Conservation (phyloP, 1,139 yeast genomes). For the Yarrowia galli region DNA sequence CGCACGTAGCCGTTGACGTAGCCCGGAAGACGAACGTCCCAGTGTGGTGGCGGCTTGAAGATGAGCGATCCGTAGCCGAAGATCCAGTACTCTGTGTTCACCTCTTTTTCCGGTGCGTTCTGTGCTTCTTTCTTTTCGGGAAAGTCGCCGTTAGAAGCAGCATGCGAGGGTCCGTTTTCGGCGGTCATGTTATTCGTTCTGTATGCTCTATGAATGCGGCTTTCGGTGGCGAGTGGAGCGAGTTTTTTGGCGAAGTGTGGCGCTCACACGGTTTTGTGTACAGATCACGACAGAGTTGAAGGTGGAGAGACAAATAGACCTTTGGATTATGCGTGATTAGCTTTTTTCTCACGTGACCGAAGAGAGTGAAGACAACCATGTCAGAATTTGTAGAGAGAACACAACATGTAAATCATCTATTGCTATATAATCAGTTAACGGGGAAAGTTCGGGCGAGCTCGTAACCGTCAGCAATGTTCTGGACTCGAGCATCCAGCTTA, state of each 20-base stretch:
- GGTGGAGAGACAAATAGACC: constrained; percentile 19
- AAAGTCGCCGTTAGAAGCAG: constrained; percentile 17
- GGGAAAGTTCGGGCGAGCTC: constrained; percentile 52
- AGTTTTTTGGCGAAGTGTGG: constrained; percentile 10
- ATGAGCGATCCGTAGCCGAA: constrained; percentile 92
- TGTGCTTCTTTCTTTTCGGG: constrained; percentile 1
- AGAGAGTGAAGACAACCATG: too few species aligned
- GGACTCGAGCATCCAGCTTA: constrained; percentile 83
- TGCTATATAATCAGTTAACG: background rate
- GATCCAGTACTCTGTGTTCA: constrained; percentile 61
- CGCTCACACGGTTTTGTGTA: constrained; percentile 28
- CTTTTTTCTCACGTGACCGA: constrained; percentile 17
- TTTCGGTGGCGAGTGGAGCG: background rate
- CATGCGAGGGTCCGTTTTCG: background rate
- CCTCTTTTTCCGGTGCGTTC: background rate
- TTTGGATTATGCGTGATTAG: constrained; percentile 38
- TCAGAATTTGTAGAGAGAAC: too few species aligned
- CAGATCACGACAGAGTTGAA: constrained; percentile 30
- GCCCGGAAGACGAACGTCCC: constrained; percentile 70
- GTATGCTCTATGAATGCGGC: constrained; percentile 5
- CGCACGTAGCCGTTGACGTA: constrained; percentile 77
- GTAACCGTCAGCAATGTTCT: constrained; percentile 83
- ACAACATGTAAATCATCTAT: constrained; percentile 1
- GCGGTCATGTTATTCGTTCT: background rate
- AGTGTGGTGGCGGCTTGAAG: constrained; percentile 88